Evolutionary conservation across 1,284 basidiomycete genomes (phyloP), one percentile per base, ranked within the genome.

Genomic region (Heterobasidion occidentale): DNA sequence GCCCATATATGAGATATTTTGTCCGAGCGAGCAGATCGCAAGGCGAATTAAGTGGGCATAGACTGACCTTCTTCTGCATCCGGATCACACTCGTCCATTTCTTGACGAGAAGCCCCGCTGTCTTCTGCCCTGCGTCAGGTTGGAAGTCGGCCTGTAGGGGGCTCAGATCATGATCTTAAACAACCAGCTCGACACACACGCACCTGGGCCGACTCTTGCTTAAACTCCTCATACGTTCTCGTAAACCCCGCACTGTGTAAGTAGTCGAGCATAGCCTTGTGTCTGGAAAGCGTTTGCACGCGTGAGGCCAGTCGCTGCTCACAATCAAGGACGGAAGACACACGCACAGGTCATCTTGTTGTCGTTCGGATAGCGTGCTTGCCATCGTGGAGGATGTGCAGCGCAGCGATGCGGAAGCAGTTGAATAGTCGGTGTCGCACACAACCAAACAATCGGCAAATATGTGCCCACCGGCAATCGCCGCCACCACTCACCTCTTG

Each of bases 21-120:
- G 27, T 27, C 27, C 27, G 27, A 27, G 27, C 27, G 27, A 27
- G 45, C 48, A 34, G 50, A 44, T 27, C 53, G 36, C 50, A 34
- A 49, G 51, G 33, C n/a, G 17, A 8, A 54, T 52, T 20, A 15
- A 48, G 36, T 27, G 15, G 36, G 44, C 46, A 57, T n/a, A 48
- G 45, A 61, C 76, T 59, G 60, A 83, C 86, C 80, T 90, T 90
- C 74, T 90, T 90, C 74, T 90, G 88, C 66, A 90, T 68, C 48
- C 88, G 75, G 56, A 92, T 88, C 50, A 90, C 86, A 62, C 82
- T 84, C 50, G 86, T 89, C 89, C 89, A 92, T 69, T 92, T 91
- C 78, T 89, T 90, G 67, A 87, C 86, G 58, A 91, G 71, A 58
- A 92, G 67, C 0, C 86, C 86, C 17, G 76, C 77, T 65, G 76